These are phyloP conservation scores for Diplodia corticola DNA, from an alignment of 2,329 filamentous ascomycete genomes.

Conservation along the genomic window DNA sequence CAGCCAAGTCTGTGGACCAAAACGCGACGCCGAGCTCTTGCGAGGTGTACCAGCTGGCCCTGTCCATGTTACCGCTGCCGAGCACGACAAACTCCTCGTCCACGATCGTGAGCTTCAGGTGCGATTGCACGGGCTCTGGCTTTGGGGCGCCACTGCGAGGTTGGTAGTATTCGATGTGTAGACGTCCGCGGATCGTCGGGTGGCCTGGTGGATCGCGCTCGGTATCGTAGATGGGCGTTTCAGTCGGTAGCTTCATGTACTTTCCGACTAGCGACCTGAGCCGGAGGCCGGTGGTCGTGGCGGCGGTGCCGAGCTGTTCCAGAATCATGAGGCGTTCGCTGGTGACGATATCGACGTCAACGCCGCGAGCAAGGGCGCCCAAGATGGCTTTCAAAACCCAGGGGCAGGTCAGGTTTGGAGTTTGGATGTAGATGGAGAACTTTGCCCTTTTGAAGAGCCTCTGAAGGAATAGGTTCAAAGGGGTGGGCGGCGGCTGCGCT, in stretches of 20 bases:
- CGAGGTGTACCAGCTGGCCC: constrained; percentile 83
- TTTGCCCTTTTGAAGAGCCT: constrained; percentile 61
- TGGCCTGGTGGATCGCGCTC: constrained; percentile 48
- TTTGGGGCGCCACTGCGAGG: constrained; percentile 32
- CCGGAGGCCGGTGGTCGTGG: constrained; percentile 69
- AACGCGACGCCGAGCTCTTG: constrained; percentile 74
- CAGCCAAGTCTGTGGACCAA: constrained; percentile 26
- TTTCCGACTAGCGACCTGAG: constrained; percentile 59
- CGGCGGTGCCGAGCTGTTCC: constrained; percentile 79
- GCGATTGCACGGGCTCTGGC: constrained; percentile 68
- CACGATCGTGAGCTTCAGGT: constrained; percentile 75
- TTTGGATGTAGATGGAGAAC: constrained; percentile 66
- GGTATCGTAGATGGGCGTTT: constrained; percentile 31
- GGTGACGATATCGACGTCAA: constrained; percentile 68
- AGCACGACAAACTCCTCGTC: constrained; percentile 68
- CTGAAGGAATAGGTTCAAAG: constrained; percentile 66
- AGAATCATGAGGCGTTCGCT: constrained; percentile 70
- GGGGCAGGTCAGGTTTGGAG: constrained; percentile 73
- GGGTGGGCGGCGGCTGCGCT: constrained; percentile 59
- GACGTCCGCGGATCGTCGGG: constrained; percentile 43
- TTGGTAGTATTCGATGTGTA: constrained; percentile 62
- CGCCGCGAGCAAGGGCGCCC: constrained; percentile 62
- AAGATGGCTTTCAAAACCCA: constrained; percentile 64
- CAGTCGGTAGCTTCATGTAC: constrained; percentile 46
- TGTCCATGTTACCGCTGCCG: constrained; percentile 81